Percentiles rank a stretch among this genome's conserved stretches.
Evolutionary conservation across 2,329 filamentous ascomycete genomes (phyloP).

Genomic region (Botrytis elliptica): DNA sequence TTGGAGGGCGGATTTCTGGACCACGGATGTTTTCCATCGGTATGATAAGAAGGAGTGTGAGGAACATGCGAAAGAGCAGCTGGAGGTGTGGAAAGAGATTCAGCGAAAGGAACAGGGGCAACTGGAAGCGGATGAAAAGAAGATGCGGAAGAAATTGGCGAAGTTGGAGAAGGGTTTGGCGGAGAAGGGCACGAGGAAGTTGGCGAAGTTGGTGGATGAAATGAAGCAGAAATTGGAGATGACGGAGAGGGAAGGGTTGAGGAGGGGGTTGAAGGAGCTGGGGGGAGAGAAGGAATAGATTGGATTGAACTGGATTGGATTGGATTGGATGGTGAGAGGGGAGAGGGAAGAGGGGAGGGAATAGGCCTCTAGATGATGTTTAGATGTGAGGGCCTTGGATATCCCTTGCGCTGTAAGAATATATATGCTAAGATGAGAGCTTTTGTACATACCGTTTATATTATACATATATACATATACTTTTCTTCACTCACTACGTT

Average conservation of each 20-base stretch:
- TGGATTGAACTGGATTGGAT: background rate
- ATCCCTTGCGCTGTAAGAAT: background rate
- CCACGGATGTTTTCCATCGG: slow-evolving; percentile 14
- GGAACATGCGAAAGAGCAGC: background rate
- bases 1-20: slow-evolving; percentile 18
- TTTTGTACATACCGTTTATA: background rate
- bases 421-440: background rate
- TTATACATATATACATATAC: background rate
- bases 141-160: background rate
- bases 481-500: background rate
- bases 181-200: background rate
- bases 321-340: background rate
- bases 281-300: background rate
- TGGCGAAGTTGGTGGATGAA: background rate
- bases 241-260: too few relatives aligned
- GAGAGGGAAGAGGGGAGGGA: background rate
- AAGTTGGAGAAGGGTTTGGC: background rate
- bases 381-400: background rate
- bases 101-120: background rate
- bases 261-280: background rate
- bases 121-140: background rate
- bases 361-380: background rate
- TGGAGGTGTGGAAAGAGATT: background rate
- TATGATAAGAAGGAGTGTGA: slow-evolving; percentile 6
- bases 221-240: background rate